Conservation (phyloP, 2,329 filamentous ascomycete species). For the Drechslerella dactyloides region DNA sequence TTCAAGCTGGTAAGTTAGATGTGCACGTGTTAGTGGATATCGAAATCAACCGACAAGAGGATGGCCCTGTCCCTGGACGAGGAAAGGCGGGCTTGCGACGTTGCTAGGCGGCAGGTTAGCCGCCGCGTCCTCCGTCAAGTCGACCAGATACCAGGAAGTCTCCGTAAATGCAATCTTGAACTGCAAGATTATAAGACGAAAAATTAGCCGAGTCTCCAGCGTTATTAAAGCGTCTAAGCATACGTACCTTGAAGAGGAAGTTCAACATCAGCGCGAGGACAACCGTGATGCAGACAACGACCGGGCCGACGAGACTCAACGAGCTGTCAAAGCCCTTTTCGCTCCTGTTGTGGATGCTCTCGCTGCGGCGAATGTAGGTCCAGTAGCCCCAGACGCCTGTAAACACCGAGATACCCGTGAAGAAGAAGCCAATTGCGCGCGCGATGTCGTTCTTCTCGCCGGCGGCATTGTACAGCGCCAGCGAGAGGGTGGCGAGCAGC, state of each 20-base stretch:
- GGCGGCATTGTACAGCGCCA: slow-evolving; percentile 88
- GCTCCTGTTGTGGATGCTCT: slow-evolving; percentile 82
- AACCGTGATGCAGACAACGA: slow-evolving; percentile 80
- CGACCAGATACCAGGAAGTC: slow-evolving; percentile 33
- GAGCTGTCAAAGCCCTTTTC: slow-evolving; percentile 89
- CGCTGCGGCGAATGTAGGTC: slow-evolving; percentile 76
- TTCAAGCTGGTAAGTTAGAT: no score
- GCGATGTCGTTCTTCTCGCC: slow-evolving; percentile 76
- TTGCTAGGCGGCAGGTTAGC: slow-evolving; percentile 4
- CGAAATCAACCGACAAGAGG: slow-evolving; percentile 32
- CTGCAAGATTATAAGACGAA: slow-evolving; percentile 4
- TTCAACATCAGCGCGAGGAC: slow-evolving; percentile 81
- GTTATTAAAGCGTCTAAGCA: background rate
- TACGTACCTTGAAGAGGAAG: slow-evolving; percentile 79
- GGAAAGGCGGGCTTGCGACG: slow-evolving; percentile 6
- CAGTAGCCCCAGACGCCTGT: slow-evolving; percentile 85
- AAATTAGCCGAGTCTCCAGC: no score
- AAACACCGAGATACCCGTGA: slow-evolving; percentile 81
- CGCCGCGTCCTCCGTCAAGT: slow-evolving; percentile 22
- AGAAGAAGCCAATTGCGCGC: slow-evolving; percentile 78
- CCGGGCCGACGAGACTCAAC: slow-evolving; percentile 70
- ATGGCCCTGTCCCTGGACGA: slow-evolving; percentile 38
- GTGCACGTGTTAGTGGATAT: no score
- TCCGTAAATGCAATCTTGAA: slow-evolving; percentile 43
- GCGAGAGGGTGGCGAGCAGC: slow-evolving; percentile 79